Evolutionary conservation across 2,329 filamentous ascomycete species (phyloP), one percentile per base, ranked within the genome.

Genomic region (Claviceps pazoutovae): DNA sequence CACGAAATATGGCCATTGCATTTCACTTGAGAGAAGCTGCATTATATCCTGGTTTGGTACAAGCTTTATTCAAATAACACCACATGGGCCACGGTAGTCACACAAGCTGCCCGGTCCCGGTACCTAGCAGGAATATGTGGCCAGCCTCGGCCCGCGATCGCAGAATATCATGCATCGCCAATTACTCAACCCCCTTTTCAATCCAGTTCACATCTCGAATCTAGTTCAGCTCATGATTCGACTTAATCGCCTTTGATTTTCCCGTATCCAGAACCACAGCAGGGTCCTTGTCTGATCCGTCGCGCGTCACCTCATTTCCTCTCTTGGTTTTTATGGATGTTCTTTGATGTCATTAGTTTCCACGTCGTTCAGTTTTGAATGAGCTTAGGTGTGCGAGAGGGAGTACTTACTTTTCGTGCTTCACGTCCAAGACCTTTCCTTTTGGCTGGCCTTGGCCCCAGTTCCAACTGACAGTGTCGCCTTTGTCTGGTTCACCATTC

Each of bases 401-500:
- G 7, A 42, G 38, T 14, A 52, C 67, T 60, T 53, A 72, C 70
- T 68, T 64, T 26, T 70, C 66, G 0, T 58, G 61, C 53, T 72
- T 72, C 44, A 73, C 70, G 14, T 73, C 69, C 2, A 72, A 56
- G 1, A 73, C 70, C 14, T 70, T 71, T 2, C 71, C 71, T 53
- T 71, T 53, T 1, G 71, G 69, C 19, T 72, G 64, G 8, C 69
- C 70, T 17, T 60, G 60, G 13, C 70, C 70, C 71, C 71, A 73
- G 26, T 71, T 71, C 71, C 71, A 73, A 56, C 68, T 72, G 7
- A 73, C 71, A 0, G 64, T 73, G 7, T 73, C 69, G 2, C 70
- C 71, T 45, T 64, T 61, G 30, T 68, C 56, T 0, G 67, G 68
- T 0, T 63, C 66, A 34, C 58, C 61, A 16, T 61, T 42, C 44